Evolutionary conservation across 192 early-diverging fungal genomes (phyloP).

Genomic region (Coemansia furcata): DNA sequence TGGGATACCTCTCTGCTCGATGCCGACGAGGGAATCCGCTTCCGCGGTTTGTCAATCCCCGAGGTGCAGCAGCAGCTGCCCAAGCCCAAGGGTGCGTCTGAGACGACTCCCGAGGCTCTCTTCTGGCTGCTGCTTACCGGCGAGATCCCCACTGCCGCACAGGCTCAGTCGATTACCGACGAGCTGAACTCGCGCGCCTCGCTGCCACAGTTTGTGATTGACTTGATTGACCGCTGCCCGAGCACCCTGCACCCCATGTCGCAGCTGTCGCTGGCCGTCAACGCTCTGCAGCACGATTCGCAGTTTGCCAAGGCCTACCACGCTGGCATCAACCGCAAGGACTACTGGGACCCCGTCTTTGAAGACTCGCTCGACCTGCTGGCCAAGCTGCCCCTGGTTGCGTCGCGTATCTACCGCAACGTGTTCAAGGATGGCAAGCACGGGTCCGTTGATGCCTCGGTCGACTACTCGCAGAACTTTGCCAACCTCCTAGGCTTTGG

Average conservation of each 20-base stretch:
- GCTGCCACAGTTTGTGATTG: conserved; percentile 92
- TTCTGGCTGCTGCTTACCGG: conserved; percentile 99
- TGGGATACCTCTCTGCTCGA: conserved; percentile 99
- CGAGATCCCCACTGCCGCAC: conserved; percentile 90
- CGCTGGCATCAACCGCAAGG: conserved; percentile 82
- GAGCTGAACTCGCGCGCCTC: conserved; percentile 95
- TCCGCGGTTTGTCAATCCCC: conserved; percentile 94
- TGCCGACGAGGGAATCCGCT: conserved; percentile 97
- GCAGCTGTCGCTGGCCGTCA: conserved; percentile 96
- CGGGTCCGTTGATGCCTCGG: conserved; percentile 76
- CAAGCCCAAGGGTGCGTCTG: conserved; percentile 77
- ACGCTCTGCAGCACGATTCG: conserved; percentile 95
- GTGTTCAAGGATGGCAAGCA: conserved; percentile 97
- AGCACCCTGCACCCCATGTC: conserved; percentile 99
- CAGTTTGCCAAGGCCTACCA: conserved; percentile 97
- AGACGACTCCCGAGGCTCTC: conserved; percentile 97
- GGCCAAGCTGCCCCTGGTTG: conserved; percentile 95
- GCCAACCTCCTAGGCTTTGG: conserved; percentile 89
- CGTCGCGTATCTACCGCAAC: conserved; percentile 99
- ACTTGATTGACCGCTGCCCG: conserved; percentile 98
- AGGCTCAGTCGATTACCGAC: conserved; percentile 85
- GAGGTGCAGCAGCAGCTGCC: conserved; percentile 95
- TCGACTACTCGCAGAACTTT: conserved; percentile 96
- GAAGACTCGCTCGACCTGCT: conserved; percentile 99
- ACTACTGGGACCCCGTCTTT: conserved; percentile 96